Conservation (phyloP, 352 stramenopile species). For the Globisporangium apiculatum region DNA sequence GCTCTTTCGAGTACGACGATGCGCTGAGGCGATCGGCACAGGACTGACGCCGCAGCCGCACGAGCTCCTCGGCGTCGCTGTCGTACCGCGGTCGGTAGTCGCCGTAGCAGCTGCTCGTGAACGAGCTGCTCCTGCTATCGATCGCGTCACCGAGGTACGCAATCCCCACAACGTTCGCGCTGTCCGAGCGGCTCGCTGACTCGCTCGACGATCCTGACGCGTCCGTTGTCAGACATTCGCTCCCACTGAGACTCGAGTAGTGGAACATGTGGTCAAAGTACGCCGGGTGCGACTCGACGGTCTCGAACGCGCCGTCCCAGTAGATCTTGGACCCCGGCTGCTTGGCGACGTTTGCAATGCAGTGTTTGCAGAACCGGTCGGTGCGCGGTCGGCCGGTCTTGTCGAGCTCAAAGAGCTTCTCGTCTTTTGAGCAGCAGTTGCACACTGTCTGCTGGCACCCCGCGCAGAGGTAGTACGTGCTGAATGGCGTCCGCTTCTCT, state of each 20-base stretch:
- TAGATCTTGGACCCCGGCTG: conserved; percentile 7
- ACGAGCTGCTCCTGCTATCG: neutral
- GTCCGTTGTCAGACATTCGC: conserved; percentile 4
- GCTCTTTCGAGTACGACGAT: conserved; percentile 2
- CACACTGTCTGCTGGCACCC: conserved; percentile 38
- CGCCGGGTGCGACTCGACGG: neutral
- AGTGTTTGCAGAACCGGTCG: conserved; percentile 41
- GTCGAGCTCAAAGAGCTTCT: conserved; percentile 39
- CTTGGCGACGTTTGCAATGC: conserved; percentile 17
- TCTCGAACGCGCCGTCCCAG: neutral
- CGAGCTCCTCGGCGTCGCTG: conserved; percentile 1
- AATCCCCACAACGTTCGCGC: neutral
- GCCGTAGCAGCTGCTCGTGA: neutral
- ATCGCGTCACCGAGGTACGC: neutral
- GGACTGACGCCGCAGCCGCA: neutral
- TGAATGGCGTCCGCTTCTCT: conserved; percentile 2
- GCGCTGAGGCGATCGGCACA: conserved; percentile 1
- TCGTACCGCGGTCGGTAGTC: neutral
- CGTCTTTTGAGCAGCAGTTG: conserved; percentile 36
- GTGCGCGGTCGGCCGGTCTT: conserved; percentile 24
- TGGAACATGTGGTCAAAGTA: conserved; percentile 16
- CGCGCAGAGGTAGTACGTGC: conserved; percentile 12
- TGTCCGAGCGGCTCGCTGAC: neutral
- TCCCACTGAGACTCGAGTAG: neutral
- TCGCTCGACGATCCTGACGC: neutral